Percentiles rank a stretch among this genome's conserved stretches.
Conservation (phyloP, 2,329 filamentous ascomycete species). For the Cadophora sp. region DNA sequence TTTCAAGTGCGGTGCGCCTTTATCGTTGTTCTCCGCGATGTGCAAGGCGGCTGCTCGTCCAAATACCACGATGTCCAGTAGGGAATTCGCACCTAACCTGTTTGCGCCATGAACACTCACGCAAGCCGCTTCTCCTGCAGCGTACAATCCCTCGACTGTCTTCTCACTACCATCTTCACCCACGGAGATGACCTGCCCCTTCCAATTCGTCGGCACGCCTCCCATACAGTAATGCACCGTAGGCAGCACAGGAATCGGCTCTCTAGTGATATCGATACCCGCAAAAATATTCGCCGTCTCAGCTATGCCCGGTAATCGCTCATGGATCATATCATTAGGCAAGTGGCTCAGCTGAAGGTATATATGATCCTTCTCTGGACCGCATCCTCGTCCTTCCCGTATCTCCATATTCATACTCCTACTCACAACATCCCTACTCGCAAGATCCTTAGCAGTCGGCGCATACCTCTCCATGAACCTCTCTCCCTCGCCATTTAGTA, state of each 20-base stretch:
- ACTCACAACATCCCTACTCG: slow-evolving; percentile 55
- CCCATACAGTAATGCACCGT: slow-evolving; percentile 61
- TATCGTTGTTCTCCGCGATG: slow-evolving; percentile 69
- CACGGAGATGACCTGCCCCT: slow-evolving; percentile 54
- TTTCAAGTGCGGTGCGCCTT: slow-evolving; percentile 67
- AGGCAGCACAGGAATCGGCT: slow-evolving; percentile 57
- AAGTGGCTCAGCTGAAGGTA: slow-evolving; percentile 56
- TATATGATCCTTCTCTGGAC: slow-evolving; percentile 55
- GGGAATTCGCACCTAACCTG: slow-evolving; percentile 54
- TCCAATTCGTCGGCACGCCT: slow-evolving; percentile 57
- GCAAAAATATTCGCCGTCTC: slow-evolving; percentile 58
- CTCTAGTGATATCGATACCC: slow-evolving; percentile 55
- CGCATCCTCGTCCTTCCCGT: slow-evolving; percentile 53
- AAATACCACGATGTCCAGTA: slow-evolving; percentile 58
- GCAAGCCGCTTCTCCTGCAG: slow-evolving; percentile 55
- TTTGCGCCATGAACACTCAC: slow-evolving; percentile 58
- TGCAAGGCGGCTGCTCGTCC: slow-evolving; percentile 81
- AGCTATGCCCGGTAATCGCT: slow-evolving; percentile 56
- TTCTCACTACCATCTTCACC: slow-evolving; percentile 48
- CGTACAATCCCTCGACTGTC: slow-evolving; percentile 54
- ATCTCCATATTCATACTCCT: slow-evolving; percentile 58
- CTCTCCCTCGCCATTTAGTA: slow-evolving; percentile 56
- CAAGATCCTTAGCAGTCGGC: slow-evolving; percentile 57
- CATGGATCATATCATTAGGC: slow-evolving; percentile 53
- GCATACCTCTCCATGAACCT: slow-evolving; percentile 60